Percentiles rank a stretch among this genome's conserved stretches.
Evolutionary conservation across 129 eudicot genomes (phyloP).

Genomic region (Lonicera japonica): DNA sequence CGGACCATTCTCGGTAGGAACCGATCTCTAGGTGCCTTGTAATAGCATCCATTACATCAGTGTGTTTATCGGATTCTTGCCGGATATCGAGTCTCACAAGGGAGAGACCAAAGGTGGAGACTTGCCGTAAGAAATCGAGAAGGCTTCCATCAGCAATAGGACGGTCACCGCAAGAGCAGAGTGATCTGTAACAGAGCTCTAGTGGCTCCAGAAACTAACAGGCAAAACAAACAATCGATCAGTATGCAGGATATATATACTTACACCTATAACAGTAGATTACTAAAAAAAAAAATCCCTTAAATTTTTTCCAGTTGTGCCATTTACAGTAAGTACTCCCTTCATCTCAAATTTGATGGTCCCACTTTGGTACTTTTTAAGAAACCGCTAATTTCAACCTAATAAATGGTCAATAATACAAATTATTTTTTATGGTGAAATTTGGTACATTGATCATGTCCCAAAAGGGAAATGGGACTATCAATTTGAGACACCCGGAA

Average conservation of each 20-base stretch:
- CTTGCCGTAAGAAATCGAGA: slow-evolving; percentile 81
- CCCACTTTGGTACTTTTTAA: no score
- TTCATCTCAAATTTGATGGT: no score
- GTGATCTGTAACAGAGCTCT: slow-evolving; percentile 74
- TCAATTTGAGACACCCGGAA: no score
- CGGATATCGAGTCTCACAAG: slow-evolving; percentile 75
- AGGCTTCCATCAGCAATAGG: slow-evolving; percentile 83
- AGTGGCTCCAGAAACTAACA: slow-evolving; percentile 74
- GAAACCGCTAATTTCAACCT: no score
- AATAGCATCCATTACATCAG: slow-evolving; percentile 68
- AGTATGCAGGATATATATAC: neutral
- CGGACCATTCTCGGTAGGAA: slow-evolving; percentile 70
- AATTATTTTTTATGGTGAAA: no score
- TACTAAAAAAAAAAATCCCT: no score
- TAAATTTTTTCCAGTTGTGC: no score
- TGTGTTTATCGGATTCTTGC: slow-evolving; percentile 73
- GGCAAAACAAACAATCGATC: neutral
- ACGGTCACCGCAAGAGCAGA: slow-evolving; percentile 74
- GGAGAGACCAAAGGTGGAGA: slow-evolving; percentile 75
- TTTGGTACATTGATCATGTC: no score
- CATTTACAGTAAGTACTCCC: no score
- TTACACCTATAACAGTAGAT: no score
- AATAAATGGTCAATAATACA: no score
- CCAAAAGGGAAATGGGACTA: no score
- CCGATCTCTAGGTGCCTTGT: slow-evolving; percentile 67